Evolutionary conservation across 768 basidiomycete species (phyloP), one percentile per base, ranked within the genome.

Genomic region (Collybia sp.): DNA sequence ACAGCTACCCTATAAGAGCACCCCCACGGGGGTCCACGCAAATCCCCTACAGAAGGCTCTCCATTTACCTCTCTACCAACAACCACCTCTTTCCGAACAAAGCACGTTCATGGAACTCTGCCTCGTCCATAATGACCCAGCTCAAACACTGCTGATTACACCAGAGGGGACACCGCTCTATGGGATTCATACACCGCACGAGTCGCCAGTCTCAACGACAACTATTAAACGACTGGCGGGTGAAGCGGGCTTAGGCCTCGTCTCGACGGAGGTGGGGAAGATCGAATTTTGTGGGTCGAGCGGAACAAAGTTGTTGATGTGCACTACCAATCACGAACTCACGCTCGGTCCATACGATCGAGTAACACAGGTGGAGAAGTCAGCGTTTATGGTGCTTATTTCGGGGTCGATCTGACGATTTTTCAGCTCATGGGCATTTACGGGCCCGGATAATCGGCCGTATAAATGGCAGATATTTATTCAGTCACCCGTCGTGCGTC

Each of bases 391-490:
- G 34, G 11, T 19, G 17, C 13, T 16, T 20, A 6, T 30, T 34
- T 18, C 13, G 36, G 2, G 43, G 30, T 16, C 31, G n/a, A 15
- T 15, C 31, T 36, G 13, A 35, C 30, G 8, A 44, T 43, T 12
- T 17, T n/a, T 13, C 43, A 68, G 68, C 33, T 62, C 62, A 9
- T 69, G 71, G 70, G 55, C 61, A 31, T 68, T 73, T 46, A 57
- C 48, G 3, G 62, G 67, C 6, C 61, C 69, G 13, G 66, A 71
- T 48, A 50, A 51, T 13, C 53, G 59, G 47, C 51, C 57, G 25
- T 68, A 70, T 49, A 65, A 58, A 43, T 69, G 71, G 70, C 65
- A 70, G 44, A 53, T 73, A 42, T 62, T 65, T 48, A 50, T 68
- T 13, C 63, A 60, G 15, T 66, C 53, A 12, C 71, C 67, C 12